Evolutionary conservation across 805 yeast species (phyloP), one percentile per base, ranked within the genome.

Genomic region (Sugiyamaella smithiae): DNA sequence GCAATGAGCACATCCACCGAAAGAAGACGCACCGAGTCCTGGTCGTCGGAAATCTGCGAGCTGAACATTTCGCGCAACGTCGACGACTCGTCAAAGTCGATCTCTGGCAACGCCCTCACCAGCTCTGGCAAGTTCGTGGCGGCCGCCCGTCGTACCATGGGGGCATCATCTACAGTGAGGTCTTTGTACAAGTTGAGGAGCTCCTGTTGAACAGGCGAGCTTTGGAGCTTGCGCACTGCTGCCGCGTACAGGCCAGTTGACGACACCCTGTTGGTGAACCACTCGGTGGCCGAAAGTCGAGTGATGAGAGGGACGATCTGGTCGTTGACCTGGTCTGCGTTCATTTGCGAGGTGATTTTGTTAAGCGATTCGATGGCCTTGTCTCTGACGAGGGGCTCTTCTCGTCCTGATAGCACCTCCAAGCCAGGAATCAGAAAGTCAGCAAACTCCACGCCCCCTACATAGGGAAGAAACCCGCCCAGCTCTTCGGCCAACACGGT

Each of bases 131-230:
- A 76, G 61, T 85, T 80, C 36, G 80, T 80, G 5, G 96, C 98
- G 12, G 97, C 95, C 7, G 96, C 85, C 64, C 97, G 83, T 68
- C 96, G 82, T 17, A 93, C 98, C 97, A 93, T 89, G 53, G 99
- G 99, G 16, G 96, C 87, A 51, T 93, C 99, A 67, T 93, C 98
- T 55, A 77, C 78, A 43, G 86, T 79, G 57, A 93, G 73, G 57
- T 82, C 85, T 51, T 79, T 73, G 67, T 83, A 91, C 38, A 84
- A 68, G 35, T 76, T 74, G 54, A 89, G 74, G 51, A 93, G 72
- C 43, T 81, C 82, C 37, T 75, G 75, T 65, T 91, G 70, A 14
- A 37, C 46, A 12, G 25, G 19, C 7, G 22, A 24, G 12, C 24
- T 22, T 6, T 37, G 85, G 72, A 54, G 46, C 29, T 55, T 56